Base-by-base conservation (phyloP, 2,329 filamentous ascomycete genomes). In the Ophiostoma tasmaniense region DNA sequence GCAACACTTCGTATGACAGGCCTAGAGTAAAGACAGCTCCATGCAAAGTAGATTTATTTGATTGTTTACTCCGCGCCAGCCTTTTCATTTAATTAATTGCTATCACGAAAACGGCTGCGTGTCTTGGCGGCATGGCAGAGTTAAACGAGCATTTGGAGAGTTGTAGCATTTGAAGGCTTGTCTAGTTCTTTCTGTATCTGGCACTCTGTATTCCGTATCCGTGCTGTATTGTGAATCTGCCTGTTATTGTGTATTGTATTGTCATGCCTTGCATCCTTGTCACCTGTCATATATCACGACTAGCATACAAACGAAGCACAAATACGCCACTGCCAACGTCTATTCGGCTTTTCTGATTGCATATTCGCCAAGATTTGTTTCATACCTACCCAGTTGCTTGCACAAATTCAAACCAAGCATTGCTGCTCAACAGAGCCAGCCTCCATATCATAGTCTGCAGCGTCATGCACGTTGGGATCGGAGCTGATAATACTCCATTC, bases 121-220 rank as follows among this genome's bases (percentile, higher is more conserved):
- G 55, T 61, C 55, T 61, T 61, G 55, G 55, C 55, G 25, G 55
- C 55, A 61, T 61, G 55, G 55, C 25, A 28, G 55, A 61, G 55
- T 61, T 61, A 30, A 61, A 61, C 55, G 55, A 61, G 37, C 37
- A 17, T n/a, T 17, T 17, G 17, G 42, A 45, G 17, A 45, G 42
- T 45, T n/a, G 42, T 10, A 45, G n/a, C n/a, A n/a, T n/a, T 17
- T 45, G 42, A 20, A 20, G 17, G 42, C 17, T 45, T 45, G 42
- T 10, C 42, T 39, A 13, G 11, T 39, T 39, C 11, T 11, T 3
- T 13, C 37, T 39, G 37, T 39, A 17, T 45, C 42, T 45, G 20
- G 42, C n/a, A 45, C 42, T 25, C n/a, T 55, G n/a, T 8, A n/a
- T 25, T 50, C 42, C 17, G 37, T 45, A 10, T 13, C 50, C 13